Base-by-base conservation (phyloP, 106 monocot genomes). In the Dendrobium catenatum region DNA sequence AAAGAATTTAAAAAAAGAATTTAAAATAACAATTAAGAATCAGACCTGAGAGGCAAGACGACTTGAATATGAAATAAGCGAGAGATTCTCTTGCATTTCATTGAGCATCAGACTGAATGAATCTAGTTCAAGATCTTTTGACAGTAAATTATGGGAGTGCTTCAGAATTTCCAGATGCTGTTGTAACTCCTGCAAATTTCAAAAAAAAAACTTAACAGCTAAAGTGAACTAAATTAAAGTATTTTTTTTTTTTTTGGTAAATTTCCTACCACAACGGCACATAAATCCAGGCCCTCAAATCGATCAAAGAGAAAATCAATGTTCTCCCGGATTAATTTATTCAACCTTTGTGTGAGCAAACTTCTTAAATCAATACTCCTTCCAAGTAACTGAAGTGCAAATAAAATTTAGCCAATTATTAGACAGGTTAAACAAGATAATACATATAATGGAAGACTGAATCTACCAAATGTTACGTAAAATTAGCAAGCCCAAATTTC, bases 61-160 rank as follows among this genome's bases (percentile, higher is more conserved):
- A 73, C 98, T 95, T 44, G 98, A 95, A 83, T 88, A 99, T 56
- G 98, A 99, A 88, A 99, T 88, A 81, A 99, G 91, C 10, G 98
- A 99, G 77, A 95, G 91, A 66, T 91, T 99, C 83, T 99, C 98
- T 82, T 99, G 91, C 89, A 99, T 95, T 86, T 99, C 98, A 87
- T 91, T 91, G 41, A 95, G 79, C 87, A 99, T 93, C 22, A 99
- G 77, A 77, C 68, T 73, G 79, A 93, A 99, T 42, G 95, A 90
- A 84, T 99, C 98, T 55, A 99, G 83, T 76, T 87, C 87, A 79
- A 99, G 93, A 87, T 87, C 81, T 80, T 82, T 66, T 42, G 86
- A 91, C 76, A 99, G 88, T n/a, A 91, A 84, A n/a, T 89, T 79
- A 88, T 99, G 93, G 2, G 90, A 89, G 42, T 87, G 87, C 81